Percentiles rank a stretch among this genome's conserved stretches.
These are phyloP conservation scores for Penicillium hesseltinei DNA, from an alignment of 2,329 filamentous ascomycete species.

Conservation along the genomic window DNA sequence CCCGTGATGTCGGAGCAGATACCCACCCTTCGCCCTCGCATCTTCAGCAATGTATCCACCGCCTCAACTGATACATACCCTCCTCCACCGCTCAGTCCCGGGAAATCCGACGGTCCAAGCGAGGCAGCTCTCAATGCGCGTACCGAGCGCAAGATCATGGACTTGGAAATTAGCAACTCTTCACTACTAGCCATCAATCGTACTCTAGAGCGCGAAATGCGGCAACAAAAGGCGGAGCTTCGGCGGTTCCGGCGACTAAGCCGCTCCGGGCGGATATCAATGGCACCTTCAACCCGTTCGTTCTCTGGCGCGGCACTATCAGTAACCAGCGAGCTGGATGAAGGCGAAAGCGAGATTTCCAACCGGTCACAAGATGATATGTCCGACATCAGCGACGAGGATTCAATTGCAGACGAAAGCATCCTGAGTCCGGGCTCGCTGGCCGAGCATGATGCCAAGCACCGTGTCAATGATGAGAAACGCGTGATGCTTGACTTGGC, in stretches of 20 bases:
- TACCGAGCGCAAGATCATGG: conserved; percentile 89
- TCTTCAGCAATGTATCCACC: conserved; percentile 36
- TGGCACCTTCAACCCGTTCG: conserved; percentile 50
- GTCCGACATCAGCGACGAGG: conserved; percentile 42
- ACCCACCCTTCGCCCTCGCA: conserved; percentile 29
- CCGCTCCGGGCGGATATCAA: conserved; percentile 71
- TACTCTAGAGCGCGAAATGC: conserved; percentile 83
- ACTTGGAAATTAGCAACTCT: conserved; percentile 94
- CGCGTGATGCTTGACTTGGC: conserved; percentile 79
- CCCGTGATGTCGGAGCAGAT: conserved; percentile 28
- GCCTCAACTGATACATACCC: conserved; percentile 40
- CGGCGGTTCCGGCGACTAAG: conserved; percentile 83
- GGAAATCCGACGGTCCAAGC: conserved; percentile 44
- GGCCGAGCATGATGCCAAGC: conserved; percentile 44
- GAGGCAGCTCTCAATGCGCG: conserved; percentile 85
- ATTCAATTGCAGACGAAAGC: conserved; percentile 39
- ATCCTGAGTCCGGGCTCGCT: conserved; percentile 35
- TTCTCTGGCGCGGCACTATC: conserved; percentile 44
- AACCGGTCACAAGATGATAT: conserved; percentile 34
- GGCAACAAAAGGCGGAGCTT: conserved; percentile 85
- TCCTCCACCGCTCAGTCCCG: conserved; percentile 55
- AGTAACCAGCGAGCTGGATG: conserved; percentile 48
- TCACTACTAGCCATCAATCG: conserved; percentile 93
- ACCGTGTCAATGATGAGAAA: conserved; percentile 74
- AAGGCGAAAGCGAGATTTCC: conserved; percentile 34